Evolutionary conservation across 2,329 filamentous ascomycete genomes (phyloP).

Genomic region (Aschersonia sp.): DNA sequence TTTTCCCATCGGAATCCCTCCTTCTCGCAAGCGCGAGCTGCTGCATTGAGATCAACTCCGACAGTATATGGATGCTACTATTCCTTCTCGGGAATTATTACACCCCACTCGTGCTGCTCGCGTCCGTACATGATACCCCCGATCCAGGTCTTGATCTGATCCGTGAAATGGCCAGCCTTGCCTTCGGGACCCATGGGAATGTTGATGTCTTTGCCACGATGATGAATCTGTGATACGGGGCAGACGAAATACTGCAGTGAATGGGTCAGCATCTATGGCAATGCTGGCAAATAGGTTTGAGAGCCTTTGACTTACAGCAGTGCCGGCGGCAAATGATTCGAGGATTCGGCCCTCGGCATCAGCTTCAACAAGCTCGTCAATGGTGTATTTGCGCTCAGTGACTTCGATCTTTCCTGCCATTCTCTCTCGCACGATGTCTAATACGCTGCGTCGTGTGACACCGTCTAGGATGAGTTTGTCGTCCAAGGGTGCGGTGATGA

Average conservation of each 20-base stretch:
- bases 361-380: conserved; percentile 61
- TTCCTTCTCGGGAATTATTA: conserved; percentile 48
- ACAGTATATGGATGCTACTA: conserved; percentile 7
- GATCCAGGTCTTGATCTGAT: conserved; percentile 51
- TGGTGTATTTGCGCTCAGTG: conserved; percentile 71
- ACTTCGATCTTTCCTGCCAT: conserved; percentile 49
- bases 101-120: conserved; percentile 53
- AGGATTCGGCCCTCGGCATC: conserved; percentile 60
- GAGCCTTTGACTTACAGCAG: conserved; percentile 47
- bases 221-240: conserved; percentile 53
- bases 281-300: not conserved
- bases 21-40: not conserved
- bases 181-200: conserved; percentile 44
- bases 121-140: conserved; percentile 63
- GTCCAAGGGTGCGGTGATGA: conserved; percentile 72
- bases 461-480: conserved; percentile 78
- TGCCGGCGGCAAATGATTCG: conserved; percentile 78
- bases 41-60: not conserved
- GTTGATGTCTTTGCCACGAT: conserved; percentile 46
- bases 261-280: not conserved
- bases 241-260: conserved; percentile 51
- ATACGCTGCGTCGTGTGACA: conserved; percentile 67
- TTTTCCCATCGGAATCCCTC: no score
- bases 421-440: conserved; percentile 55
- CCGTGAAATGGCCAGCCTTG: conserved; percentile 36